phyloP scores from a whole-genome alignment of 192 early-diverging fungal species.

The Coemansia sp. region DNA sequence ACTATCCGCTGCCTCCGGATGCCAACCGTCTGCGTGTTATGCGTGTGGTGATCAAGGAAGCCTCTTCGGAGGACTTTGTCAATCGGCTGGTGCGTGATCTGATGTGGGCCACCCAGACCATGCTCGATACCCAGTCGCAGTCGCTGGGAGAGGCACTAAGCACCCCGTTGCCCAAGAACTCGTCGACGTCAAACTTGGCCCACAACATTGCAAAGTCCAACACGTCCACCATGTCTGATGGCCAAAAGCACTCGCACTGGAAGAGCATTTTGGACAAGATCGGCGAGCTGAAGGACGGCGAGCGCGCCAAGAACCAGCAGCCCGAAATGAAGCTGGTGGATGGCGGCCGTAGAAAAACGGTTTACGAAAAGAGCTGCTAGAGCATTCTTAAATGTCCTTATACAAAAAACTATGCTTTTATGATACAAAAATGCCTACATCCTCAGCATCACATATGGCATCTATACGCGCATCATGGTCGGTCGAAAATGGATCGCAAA shows the following conservation, averaged over 20 bases:
- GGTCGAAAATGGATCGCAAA: constrained; percentile 17
- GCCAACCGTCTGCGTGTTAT: constrained; percentile 54
- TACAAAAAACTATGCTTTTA: background rate
- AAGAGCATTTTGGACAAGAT: constrained; percentile 25
- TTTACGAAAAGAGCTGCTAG: constrained; percentile 40
- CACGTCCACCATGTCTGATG: constrained; percentile 9
- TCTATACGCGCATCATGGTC: constrained; percentile 25
- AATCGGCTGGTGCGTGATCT: constrained; percentile 54
- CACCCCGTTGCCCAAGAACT: constrained; percentile 25
- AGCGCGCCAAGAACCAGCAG: background rate
- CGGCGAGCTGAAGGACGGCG: constrained; percentile 23
- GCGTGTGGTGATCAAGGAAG: constrained; percentile 68
- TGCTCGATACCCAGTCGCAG: constrained; percentile 39
- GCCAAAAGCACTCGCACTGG: constrained; percentile 30
- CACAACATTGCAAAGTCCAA: constrained; percentile 18
- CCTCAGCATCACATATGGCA: constrained; percentile 20
- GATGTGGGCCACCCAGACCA: constrained; percentile 54
- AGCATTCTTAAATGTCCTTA: no score
- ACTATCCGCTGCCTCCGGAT: constrained; percentile 65
- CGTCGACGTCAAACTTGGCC: constrained; percentile 32
- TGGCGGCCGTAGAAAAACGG: constrained; percentile 14
- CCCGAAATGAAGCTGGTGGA: constrained; percentile 15
- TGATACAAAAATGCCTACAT: constrained; percentile 13
- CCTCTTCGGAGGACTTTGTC: constrained; percentile 54
- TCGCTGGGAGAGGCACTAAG: constrained; percentile 35